A percentile compares a stretch with the other conserved stretches of the same genome.
phyloP scores from a whole-genome alignment of 345 rosid species.

The Murraya paniculata region DNA sequence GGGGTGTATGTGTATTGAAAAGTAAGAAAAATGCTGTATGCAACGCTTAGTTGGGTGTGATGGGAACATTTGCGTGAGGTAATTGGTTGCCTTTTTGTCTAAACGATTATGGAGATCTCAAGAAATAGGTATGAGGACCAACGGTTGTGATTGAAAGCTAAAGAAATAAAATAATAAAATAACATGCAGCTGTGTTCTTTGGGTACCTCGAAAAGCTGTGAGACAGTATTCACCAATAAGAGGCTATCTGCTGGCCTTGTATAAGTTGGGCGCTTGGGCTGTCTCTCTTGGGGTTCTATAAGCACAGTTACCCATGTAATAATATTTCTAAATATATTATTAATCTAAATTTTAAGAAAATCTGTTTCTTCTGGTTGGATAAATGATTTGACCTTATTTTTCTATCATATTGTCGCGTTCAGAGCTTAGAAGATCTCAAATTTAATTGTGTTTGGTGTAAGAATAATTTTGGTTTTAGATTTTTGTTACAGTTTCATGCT shows the following conservation, averaged over 20 bases:
- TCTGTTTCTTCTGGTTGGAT: too few relatives aligned
- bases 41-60: constrained; percentile 19
- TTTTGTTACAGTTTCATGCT: too few relatives aligned
- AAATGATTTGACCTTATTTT: too few relatives aligned
- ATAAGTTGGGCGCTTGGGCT: too few relatives aligned
- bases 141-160: constrained; percentile 21
- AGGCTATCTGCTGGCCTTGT: not conserved
- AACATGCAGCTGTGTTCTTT: constrained; percentile 2
- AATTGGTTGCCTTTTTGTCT: constrained; percentile 6
- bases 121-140: not conserved
- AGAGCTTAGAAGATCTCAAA: too few relatives aligned
- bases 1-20: not conserved
- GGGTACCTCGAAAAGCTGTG: constrained; percentile 3
- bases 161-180: not conserved
- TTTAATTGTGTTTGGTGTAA: too few relatives aligned
- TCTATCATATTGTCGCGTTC: too few relatives aligned
- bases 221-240: not conserved
- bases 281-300: too few relatives aligned
- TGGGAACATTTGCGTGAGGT: constrained; percentile 30
- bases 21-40: not conserved
- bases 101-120: not conserved
- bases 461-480: too few relatives aligned
- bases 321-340: too few relatives aligned
- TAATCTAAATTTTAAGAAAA: too few relatives aligned
- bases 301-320: not conserved